A percentile compares a stretch with the other conserved stretches of the same genome.
phyloP scores from a whole-genome alignment of 2,329 filamentous ascomycete species.

The Cladosporium cucumerinum region DNA sequence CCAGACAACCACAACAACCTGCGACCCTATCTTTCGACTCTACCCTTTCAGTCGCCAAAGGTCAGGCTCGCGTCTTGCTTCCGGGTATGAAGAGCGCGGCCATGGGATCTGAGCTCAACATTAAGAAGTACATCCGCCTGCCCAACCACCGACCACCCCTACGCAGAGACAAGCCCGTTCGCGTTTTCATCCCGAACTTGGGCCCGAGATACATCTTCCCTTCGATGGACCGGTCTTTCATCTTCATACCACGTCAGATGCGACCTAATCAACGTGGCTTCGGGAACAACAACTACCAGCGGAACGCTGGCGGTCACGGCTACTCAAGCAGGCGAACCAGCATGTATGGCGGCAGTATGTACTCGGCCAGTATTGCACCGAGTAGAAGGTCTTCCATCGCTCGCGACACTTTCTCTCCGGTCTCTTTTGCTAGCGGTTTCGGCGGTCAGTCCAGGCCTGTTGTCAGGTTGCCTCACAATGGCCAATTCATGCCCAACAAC shows the following conservation, averaged over 20 bases:
- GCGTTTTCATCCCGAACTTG: constrained; percentile 80
- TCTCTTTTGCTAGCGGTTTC: constrained; percentile 58
- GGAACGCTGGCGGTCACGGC: constrained; percentile 65
- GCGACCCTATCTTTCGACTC: constrained; percentile 11
- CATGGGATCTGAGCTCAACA: constrained; percentile 69
- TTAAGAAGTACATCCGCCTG: constrained; percentile 89
- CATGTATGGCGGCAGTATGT: constrained; percentile 74
- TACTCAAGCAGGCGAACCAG: constrained; percentile 75
- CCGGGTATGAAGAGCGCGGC: constrained; percentile 67
- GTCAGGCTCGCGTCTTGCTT: constrained; percentile 62
- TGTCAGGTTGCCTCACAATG: constrained; percentile 73
- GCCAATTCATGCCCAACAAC: constrained; percentile 36
- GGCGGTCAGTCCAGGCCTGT: constrained; percentile 64
- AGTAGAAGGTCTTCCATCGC: constrained; percentile 81
- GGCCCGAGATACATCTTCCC: constrained; percentile 87
- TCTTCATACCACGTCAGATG: constrained; percentile 92
- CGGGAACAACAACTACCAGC: constrained; percentile 64
- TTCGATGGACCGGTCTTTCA: constrained; percentile 85
- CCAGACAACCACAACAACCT: background rate
- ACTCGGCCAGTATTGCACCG: constrained; percentile 82
- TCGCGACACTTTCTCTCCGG: constrained; percentile 77
- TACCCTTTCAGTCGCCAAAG: constrained; percentile 3
- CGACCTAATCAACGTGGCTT: constrained; percentile 86
- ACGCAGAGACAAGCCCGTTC: constrained; percentile 91
- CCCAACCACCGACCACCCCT: constrained; percentile 92